Evolutionary conservation across 2,329 filamentous ascomycete species (phyloP), one percentile per base, ranked within the genome.

Genomic region (Pseudogymnoascus sp.): DNA sequence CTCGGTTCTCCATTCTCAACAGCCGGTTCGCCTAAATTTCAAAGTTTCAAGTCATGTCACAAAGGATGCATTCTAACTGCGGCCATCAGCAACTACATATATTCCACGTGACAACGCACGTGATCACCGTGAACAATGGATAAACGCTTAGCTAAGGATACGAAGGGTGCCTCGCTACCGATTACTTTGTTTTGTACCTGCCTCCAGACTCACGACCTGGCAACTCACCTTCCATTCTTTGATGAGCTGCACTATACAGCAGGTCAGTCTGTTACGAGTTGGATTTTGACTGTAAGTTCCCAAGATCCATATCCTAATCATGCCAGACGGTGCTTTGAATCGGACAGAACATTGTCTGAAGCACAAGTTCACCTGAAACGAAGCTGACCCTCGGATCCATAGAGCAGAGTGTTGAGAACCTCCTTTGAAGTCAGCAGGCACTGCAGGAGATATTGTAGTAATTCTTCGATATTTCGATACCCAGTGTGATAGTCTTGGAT

Each of bases 391-490:
- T 59, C 57, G n/a, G 17, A 13, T 4, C 33, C 31, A 31, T 13
- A 36, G 62, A 72, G 69, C 71, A 66, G 63, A 68, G 63, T 68
- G 50, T 57, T 57, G 50, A 57, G 28, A 57, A 57, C 50, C 84
- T 87, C 85, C 86, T 88, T 88, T 88, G 85, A 88, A 86, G 86
- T 87, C 88, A 90, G 88, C 87, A 83, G 87, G 87, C 83, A 83
- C 88, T 91, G 88, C 88, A 90, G 87, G 86, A 90, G 85, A 77
- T 73, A 75, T 75, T 73, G 50, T 57, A 11, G 50, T 57, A 57
- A 35, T 57, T 57, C 28, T 57, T 57, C 50, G 50, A 57, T 57
- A 57, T 33, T 57, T 57, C 50, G 50, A 57, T 57, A 57, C 28
- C 50, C 50, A 57, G 50, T 57, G 50, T 57, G 50, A 57, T 33